phyloP scores from a whole-genome alignment of 1,139 yeast genomes.

The Saccharomycopsis crataegensis region DNA sequence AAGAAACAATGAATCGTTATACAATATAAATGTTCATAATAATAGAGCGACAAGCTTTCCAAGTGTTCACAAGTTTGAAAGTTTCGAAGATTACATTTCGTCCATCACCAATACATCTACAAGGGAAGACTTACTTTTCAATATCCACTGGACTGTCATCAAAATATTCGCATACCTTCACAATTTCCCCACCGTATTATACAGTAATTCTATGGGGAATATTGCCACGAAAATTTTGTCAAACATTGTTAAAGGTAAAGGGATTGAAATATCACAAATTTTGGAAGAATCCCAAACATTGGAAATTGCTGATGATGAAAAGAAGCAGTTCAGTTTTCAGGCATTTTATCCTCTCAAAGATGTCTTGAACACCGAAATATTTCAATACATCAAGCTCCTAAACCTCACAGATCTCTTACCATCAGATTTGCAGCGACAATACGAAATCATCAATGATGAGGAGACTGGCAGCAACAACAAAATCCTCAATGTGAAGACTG shows the following conservation, averaged over 20 bases:
- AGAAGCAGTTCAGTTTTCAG: slow-evolving; percentile 30
- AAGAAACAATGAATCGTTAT: slow-evolving; percentile 14
- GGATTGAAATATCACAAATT: slow-evolving; percentile 51
- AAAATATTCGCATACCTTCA: slow-evolving; percentile 39
- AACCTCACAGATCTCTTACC: slow-evolving; percentile 6
- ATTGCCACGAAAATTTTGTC: slow-evolving; percentile 75
- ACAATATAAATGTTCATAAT: slow-evolving; percentile 18
- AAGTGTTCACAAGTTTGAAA: background rate
- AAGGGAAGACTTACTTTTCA: slow-evolving; percentile 49
- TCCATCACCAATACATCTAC: slow-evolving; percentile 47
- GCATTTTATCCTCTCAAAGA: slow-evolving; percentile 70
- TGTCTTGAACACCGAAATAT: slow-evolving; percentile 57
- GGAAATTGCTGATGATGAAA: slow-evolving; percentile 32
- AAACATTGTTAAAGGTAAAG: slow-evolving; percentile 85
- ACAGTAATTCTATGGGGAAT: slow-evolving; percentile 77
- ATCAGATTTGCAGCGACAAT: background rate
- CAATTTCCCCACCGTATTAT: slow-evolving; percentile 49
- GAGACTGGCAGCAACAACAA: slow-evolving; percentile 6
- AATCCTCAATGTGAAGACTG: slow-evolving; percentile 40
- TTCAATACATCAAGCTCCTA: slow-evolving; percentile 40
- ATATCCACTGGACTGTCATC: slow-evolving; percentile 44
- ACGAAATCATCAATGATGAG: slow-evolving; percentile 3
- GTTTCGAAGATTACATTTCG: slow-evolving; percentile 20
- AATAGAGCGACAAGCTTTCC: background rate
- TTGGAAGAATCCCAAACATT: slow-evolving; percentile 24